A percentile compares a stretch with the other conserved stretches of the same genome.
phyloP scores from a whole-genome alignment of 352 stramenopile genomes.

The Aphanomyces stellatus region DNA sequence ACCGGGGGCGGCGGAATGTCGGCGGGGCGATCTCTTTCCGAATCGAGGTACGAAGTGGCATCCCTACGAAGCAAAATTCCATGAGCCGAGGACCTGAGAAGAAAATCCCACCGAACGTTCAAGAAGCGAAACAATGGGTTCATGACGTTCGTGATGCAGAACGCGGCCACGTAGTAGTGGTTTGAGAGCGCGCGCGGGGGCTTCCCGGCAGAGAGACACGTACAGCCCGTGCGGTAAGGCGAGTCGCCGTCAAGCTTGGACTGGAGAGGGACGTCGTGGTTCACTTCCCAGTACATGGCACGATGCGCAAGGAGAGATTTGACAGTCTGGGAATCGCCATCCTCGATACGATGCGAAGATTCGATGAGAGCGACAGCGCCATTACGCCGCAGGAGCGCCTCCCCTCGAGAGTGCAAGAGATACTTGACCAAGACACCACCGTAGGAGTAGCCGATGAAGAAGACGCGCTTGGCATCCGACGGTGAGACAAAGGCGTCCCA shows the following conservation, averaged over 20 bases:
- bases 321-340: constrained; percentile 77
- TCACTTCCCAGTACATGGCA: constrained; percentile 87
- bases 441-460: constrained; percentile 85
- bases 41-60: constrained; percentile 66
- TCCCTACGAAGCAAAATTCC: constrained; percentile 24
- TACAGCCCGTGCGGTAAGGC: constrained; percentile 73
- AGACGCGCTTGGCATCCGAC: constrained; percentile 53
- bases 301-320: constrained; percentile 80
- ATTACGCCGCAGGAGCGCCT: constrained; percentile 80
- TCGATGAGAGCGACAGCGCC: constrained; percentile 81
- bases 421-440: constrained; percentile 85
- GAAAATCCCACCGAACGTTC: constrained; percentile 44
- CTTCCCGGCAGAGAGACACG: constrained; percentile 63
- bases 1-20: constrained; percentile 49
- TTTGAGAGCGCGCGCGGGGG: constrained; percentile 62
- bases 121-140: constrained; percentile 79
- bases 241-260: constrained; percentile 67
- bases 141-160: constrained; percentile 84
- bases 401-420: constrained; percentile 72
- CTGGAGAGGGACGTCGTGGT: constrained; percentile 61
- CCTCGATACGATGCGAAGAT: constrained; percentile 78
- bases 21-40: constrained; percentile 44
- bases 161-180: constrained; percentile 84
- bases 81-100: neutral
- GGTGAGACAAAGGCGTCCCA: constrained; percentile 76